Conservation (phyloP, 768 basidiomycete species). For the Boletus insuetus region DNA sequence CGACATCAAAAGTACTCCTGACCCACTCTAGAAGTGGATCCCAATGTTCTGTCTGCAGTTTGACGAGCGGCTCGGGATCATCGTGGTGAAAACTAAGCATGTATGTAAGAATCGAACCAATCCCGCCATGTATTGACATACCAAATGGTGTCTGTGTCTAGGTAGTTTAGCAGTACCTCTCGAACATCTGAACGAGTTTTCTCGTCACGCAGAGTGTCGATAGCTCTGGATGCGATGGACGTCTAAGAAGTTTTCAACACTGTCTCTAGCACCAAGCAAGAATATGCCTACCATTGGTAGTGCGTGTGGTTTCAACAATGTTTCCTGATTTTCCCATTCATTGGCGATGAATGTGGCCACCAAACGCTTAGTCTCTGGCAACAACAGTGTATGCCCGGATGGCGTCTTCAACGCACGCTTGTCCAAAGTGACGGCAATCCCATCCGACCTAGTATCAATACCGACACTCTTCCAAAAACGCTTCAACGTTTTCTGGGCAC, state of each 20-base stretch:
- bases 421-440: constrained; percentile 71
- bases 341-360: constrained; percentile 84
- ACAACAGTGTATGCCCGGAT: constrained; percentile 65
- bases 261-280: not conserved
- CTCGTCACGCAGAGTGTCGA: constrained; percentile 70
- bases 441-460: constrained; percentile 55
- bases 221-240: constrained; percentile 83
- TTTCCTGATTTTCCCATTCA: constrained; percentile 96
- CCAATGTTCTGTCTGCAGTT: constrained; percentile 83
- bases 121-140: constrained; percentile 29
- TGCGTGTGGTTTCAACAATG: constrained; percentile 82
- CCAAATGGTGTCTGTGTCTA: constrained; percentile 96
- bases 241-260: constrained; percentile 53
- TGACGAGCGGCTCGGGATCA: constrained; percentile 69
- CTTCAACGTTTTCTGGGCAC: constrained; percentile 81
- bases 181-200: constrained; percentile 59
- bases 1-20: constrained; percentile 57
- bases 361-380: constrained; percentile 69
- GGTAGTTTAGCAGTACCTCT: constrained; percentile 70
- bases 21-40: constrained; percentile 84
- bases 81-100: constrained; percentile 74
- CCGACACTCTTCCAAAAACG: constrained; percentile 96
- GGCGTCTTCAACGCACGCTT: constrained; percentile 86
- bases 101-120: not conserved
- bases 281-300: constrained; percentile 72